These are phyloP conservation scores for Sungouiozyma ichnusensis DNA, from an alignment of 805 yeast species.

Conservation along the genomic window DNA sequence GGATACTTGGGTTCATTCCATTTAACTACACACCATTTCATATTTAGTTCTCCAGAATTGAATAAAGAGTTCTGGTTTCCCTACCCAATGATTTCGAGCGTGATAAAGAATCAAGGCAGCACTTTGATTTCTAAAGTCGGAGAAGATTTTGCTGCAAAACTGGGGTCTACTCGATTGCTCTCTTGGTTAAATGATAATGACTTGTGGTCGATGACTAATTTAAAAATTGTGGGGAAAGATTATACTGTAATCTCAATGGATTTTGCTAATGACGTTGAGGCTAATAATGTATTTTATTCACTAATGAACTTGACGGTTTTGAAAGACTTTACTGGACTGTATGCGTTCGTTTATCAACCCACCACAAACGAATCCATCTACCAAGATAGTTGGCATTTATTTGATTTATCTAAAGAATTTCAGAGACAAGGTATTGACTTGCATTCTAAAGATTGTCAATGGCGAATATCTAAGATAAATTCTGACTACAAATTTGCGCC, in stretches of 20 bases:
- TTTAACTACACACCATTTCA: slow-evolving; percentile 66
- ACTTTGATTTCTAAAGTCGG: slow-evolving; percentile 26
- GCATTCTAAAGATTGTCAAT: slow-evolving; percentile 28
- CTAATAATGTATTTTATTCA: slow-evolving; percentile 64
- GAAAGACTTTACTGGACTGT: slow-evolving; percentile 44
- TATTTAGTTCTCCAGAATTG: slow-evolving; percentile 37
- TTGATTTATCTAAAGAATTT: slow-evolving; percentile 54
- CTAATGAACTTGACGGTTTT: slow-evolving; percentile 56
- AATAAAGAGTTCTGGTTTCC: slow-evolving; percentile 79
- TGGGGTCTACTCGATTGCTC: slow-evolving; percentile 5
- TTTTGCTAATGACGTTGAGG: slow-evolving; percentile 46
- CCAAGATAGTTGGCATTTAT: slow-evolving; percentile 61
- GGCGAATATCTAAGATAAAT: slow-evolving; percentile 69
- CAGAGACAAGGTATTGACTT: slow-evolving; percentile 55
- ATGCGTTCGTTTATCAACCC: slow-evolving; percentile 76
- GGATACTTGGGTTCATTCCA: slow-evolving; percentile 51
- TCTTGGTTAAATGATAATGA: slow-evolving; percentile 20
- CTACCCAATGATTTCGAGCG: slow-evolving; percentile 68
- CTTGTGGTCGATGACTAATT: slow-evolving; percentile 35
- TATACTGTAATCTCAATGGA: slow-evolving; percentile 74
- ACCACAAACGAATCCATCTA: slow-evolving; percentile 45
- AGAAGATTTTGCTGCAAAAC: slow-evolving; percentile 3
- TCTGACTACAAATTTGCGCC: slow-evolving; percentile 53
- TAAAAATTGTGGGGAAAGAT: slow-evolving; percentile 74
- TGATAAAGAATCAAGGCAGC: slow-evolving; percentile 47